These are phyloP conservation scores for Incumbomyces delicatus DNA, from an alignment of 2,329 filamentous ascomycete species.

Conservation along the genomic window DNA sequence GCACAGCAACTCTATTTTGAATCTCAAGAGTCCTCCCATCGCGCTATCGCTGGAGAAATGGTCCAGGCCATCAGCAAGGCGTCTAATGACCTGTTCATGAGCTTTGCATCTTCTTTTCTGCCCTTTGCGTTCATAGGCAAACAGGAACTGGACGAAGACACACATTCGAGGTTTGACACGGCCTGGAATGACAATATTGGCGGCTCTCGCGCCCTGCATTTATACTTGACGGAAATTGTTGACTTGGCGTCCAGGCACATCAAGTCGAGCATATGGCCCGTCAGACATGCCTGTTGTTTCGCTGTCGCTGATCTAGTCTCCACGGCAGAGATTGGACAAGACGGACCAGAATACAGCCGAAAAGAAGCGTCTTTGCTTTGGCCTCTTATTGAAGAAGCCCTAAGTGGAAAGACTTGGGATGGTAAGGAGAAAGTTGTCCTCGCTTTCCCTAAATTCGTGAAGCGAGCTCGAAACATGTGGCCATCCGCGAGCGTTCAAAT, in stretches of 20 bases:
- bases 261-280: constrained; percentile 73
- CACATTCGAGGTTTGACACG: constrained; percentile 67
- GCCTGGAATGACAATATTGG: constrained; percentile 90
- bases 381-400: constrained; percentile 71
- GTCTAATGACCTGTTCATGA: constrained; percentile 77
- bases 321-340: constrained; percentile 43
- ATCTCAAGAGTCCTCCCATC: constrained; percentile 64
- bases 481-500: constrained; percentile 51
- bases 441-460: constrained; percentile 68
- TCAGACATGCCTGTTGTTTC: constrained; percentile 80
- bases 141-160: constrained; percentile 73
- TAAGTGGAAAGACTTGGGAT: constrained; percentile 83
- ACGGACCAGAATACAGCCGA: constrained; percentile 40
- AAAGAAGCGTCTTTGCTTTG: constrained; percentile 58
- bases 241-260: constrained; percentile 57
- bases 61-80: constrained; percentile 73
- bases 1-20: constrained; percentile 66
- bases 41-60: constrained; percentile 73
- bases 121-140: constrained; percentile 83
- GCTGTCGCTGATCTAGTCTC: constrained; percentile 64
- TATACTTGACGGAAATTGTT: constrained; percentile 78
- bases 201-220: constrained; percentile 66
- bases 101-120: constrained; percentile 62
- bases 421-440: constrained; percentile 80
- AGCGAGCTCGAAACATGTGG: constrained; percentile 51